phyloP scores from a whole-genome alignment of 2,329 filamentous ascomycete species.

The Neofusicoccum sp. region DNA sequence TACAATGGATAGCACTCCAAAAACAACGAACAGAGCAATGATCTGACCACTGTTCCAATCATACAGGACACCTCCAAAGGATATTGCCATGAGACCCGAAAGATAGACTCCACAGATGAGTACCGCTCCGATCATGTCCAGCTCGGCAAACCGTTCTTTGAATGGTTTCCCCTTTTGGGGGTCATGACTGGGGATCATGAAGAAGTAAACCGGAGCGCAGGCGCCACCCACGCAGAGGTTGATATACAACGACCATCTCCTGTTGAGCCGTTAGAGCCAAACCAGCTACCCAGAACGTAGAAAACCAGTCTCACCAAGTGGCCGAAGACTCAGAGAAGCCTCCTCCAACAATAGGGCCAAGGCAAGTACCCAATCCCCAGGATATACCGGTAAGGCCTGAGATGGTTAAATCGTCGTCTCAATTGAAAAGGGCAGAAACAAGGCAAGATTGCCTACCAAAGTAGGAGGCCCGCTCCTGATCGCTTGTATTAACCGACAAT shows the following conservation, averaged over 20 bases:
- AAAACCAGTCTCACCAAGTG: slow-evolving; percentile 29
- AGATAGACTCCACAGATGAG: slow-evolving; percentile 9
- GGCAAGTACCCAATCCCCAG: slow-evolving; percentile 30
- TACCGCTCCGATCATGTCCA: slow-evolving; percentile 20
- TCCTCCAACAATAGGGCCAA: slow-evolving; percentile 39
- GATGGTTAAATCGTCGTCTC: no score
- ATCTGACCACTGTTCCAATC: slow-evolving; percentile 50
- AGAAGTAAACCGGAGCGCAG: neutral
- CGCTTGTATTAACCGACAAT: slow-evolving; percentile 27
- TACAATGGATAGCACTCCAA: slow-evolving; percentile 45
- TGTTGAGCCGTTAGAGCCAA: no score
- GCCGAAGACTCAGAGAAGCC: slow-evolving; percentile 29
- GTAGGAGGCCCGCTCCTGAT: slow-evolving; percentile 34
- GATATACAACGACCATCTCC: slow-evolving; percentile 13
- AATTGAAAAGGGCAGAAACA: no score
- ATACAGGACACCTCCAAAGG: slow-evolving; percentile 54
- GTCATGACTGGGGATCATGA: neutral
- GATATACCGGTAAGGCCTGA: slow-evolving; percentile 24
- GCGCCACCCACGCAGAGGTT: slow-evolving; percentile 5
- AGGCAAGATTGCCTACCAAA: slow-evolving; percentile 22
- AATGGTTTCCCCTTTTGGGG: slow-evolving; percentile 5
- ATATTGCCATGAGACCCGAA: slow-evolving; percentile 50
- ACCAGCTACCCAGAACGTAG: no score
- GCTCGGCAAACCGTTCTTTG: neutral
- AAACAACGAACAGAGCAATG: slow-evolving; percentile 53